Evolutionary conservation across 148 eudicot genomes (phyloP).

Genomic region (Amaranthus palmeri): DNA sequence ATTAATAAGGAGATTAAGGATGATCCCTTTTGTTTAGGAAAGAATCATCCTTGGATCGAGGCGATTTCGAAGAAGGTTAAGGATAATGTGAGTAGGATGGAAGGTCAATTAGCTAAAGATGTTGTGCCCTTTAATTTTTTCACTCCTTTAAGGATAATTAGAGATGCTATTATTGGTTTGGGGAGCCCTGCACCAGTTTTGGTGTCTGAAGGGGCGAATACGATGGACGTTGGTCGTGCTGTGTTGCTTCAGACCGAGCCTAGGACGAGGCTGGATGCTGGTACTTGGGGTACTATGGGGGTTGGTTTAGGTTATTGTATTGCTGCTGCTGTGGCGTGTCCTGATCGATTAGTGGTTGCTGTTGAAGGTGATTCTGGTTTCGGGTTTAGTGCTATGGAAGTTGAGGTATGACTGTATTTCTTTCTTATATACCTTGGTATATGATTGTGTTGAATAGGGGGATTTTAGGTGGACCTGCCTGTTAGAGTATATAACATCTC

Average conservation of each 20-base stretch:
- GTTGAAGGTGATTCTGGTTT: slow-evolving; percentile 99
- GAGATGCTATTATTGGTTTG: slow-evolving; percentile 66
- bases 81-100: slow-evolving; percentile 85
- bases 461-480: too few species aligned
- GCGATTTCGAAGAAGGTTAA: slow-evolving; percentile 59
- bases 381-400: slow-evolving; percentile 98
- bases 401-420: slow-evolving; percentile 56
- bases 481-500: too few species aligned
- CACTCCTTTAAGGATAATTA: slow-evolving; percentile 89
- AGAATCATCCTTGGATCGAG: slow-evolving; percentile 72
- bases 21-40: slow-evolving; percentile 84
- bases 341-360: slow-evolving; percentile 93
- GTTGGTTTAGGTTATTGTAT: slow-evolving; percentile 97
- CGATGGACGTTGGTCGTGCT: slow-evolving; percentile 90
- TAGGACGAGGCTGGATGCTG: slow-evolving; percentile 95
- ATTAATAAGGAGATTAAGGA: slow-evolving; percentile 76
- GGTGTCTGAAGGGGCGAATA: slow-evolving; percentile 95
- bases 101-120: slow-evolving; percentile 69
- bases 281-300: slow-evolving; percentile 99
- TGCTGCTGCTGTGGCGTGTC: slow-evolving; percentile 98
- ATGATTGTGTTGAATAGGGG: background rate
- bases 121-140: slow-evolving; percentile 89
- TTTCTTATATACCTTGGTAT: background rate
- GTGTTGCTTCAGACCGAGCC: slow-evolving; percentile 92
- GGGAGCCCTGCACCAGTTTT: slow-evolving; percentile 84